A percentile compares a stretch with the other conserved stretches of the same genome.
Conservation (phyloP, 306 rosid species). For the Quercus rubra region DNA sequence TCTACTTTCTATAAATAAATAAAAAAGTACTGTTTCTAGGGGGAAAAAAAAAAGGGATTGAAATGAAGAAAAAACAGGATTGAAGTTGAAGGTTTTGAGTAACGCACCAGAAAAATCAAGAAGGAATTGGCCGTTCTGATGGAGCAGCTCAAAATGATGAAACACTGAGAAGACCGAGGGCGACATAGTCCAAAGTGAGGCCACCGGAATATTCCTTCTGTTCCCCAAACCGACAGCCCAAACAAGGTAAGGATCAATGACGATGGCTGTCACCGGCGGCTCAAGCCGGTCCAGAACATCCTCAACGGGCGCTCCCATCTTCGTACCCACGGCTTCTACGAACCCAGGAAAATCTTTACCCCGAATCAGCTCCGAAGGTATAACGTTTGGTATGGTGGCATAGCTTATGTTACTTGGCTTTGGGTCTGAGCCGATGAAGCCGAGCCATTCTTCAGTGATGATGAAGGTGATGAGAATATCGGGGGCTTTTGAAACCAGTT, state of each 20-base stretch:
- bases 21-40: too few relatives aligned
- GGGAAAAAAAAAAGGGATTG: too few relatives aligned
- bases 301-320: constrained; percentile 48
- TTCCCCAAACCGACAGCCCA: constrained; percentile 36
- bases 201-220: constrained; percentile 43
- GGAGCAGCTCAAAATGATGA: constrained; percentile 27
- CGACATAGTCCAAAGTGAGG: constrained; percentile 47
- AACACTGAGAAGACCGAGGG: constrained; percentile 36
- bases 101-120: neutral
- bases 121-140: constrained; percentile 15
- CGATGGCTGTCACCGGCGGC: constrained; percentile 23
- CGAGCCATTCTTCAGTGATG: constrained; percentile 55
- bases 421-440: constrained; percentile 27
- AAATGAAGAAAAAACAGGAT: too few relatives aligned
- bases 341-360: constrained; percentile 42
- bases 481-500: neutral
- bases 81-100: too few relatives aligned
- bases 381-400: constrained; percentile 40
- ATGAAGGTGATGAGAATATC: constrained; percentile 42
- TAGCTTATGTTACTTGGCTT: constrained; percentile 31
- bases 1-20: too few relatives aligned
- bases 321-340: constrained; percentile 43
- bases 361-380: constrained; percentile 38
- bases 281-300: constrained; percentile 34
- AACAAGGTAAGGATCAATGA: constrained; percentile 33